These are phyloP conservation scores for Starmerella kuoi DNA, from an alignment of 805 yeast genomes.

Conservation along the genomic window DNA sequence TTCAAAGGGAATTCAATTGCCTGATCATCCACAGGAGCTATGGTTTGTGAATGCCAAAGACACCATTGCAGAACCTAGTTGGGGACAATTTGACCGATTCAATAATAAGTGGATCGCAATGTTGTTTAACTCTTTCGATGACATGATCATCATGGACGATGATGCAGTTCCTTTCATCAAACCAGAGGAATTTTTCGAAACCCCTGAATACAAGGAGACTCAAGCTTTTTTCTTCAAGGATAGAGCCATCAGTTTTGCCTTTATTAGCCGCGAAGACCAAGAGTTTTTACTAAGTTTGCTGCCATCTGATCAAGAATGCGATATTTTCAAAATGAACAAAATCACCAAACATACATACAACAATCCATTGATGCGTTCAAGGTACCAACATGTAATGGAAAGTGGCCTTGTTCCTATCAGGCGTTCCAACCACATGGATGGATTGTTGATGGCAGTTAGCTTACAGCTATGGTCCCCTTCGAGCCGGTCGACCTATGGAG, in stretches of 20 bases:
- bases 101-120: constrained; percentile 7
- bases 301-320: neutral
- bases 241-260: neutral
- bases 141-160: constrained; percentile 5
- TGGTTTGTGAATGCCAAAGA: neutral
- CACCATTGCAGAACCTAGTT: neutral
- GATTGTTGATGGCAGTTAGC: constrained; percentile 1
- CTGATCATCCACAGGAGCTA: no score
- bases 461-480: constrained; percentile 3
- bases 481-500: constrained; percentile 1
- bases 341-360: no score
- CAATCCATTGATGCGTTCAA: neutral
- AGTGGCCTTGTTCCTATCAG: constrained; percentile 6
- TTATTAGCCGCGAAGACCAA: neutral
- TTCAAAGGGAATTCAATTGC: no score
- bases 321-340: neutral
- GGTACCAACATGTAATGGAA: constrained; percentile 1
- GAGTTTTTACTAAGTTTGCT: neutral
- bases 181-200: neutral
- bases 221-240: constrained; percentile 6
- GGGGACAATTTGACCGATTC: neutral
- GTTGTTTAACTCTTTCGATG: constrained; percentile 3
- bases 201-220: neutral
- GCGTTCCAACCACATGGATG: neutral
- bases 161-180: constrained; percentile 4